Conservation (phyloP, 805 yeast genomes). For the Candida schatavii region DNA sequence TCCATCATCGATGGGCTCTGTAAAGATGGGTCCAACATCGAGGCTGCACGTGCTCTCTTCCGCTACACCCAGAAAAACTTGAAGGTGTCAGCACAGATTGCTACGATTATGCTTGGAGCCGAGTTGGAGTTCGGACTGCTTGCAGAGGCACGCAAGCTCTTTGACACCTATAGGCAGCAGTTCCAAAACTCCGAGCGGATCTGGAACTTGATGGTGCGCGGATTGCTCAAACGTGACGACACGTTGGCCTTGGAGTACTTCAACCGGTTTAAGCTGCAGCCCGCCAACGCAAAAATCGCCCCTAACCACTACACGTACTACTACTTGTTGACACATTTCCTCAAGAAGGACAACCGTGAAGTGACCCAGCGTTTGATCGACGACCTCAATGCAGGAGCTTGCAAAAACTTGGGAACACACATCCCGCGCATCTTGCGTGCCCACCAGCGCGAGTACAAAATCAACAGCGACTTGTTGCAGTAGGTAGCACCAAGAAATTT, state of each 20-base stretch:
- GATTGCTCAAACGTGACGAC: conserved; percentile 29
- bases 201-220: conserved; percentile 40
- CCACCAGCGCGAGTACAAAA: conserved; percentile 9
- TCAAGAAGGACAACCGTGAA: conserved; percentile 25
- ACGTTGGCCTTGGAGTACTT: conserved; percentile 41
- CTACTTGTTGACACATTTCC: conserved; percentile 42
- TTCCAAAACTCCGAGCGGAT: conserved; percentile 34
- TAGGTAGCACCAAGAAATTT: not conserved
- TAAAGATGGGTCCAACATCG: conserved; percentile 43
- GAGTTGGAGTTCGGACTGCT: conserved; percentile 43
- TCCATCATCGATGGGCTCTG: conserved; percentile 54
- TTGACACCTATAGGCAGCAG: conserved; percentile 31
- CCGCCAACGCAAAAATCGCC: conserved; percentile 13
- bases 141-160: conserved; percentile 27
- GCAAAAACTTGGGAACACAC: conserved; percentile 34
- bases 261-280: conserved; percentile 26
- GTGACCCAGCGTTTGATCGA: conserved; percentile 34
- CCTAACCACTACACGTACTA: conserved; percentile 54
- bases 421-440: conserved; percentile 35
- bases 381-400: conserved; percentile 30
- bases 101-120: conserved; percentile 46
- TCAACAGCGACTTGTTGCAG: not conserved
- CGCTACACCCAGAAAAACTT: conserved; percentile 34
- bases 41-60: conserved; percentile 52
- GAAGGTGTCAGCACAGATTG: conserved; percentile 33